Evolutionary conservation across 441 rosid genomes (phyloP).

Genomic region (Brassica hybrid): DNA sequence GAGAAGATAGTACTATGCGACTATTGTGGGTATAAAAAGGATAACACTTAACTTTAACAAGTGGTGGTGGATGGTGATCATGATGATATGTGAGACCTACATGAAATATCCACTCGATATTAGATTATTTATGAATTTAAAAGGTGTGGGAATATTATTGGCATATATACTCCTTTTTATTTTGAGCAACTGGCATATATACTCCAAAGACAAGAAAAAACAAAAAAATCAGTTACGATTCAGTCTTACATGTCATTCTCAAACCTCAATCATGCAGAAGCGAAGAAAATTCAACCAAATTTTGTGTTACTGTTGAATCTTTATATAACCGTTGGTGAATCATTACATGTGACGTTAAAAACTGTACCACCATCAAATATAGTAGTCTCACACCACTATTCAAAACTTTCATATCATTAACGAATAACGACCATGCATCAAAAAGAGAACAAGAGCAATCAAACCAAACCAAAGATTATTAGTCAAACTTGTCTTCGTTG

Average conservation of each 20-base stretch:
- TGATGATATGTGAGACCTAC: conserved; percentile 38
- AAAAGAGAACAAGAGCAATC: too few species aligned
- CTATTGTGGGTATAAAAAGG: conserved; percentile 1
- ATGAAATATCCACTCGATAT: conserved; percentile 2
- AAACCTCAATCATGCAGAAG: not conserved
- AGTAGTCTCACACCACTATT: too few species aligned
- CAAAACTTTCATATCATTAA: too few species aligned
- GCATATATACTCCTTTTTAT: conserved; percentile 8
- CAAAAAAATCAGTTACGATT: not conserved
- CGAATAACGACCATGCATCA: too few species aligned
- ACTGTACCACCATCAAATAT: too few species aligned
- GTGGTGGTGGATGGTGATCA: conserved; percentile 36
- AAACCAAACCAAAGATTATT: too few species aligned
- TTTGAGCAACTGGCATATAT: conserved; percentile 5
- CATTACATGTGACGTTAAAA: not conserved
- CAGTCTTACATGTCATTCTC: not conserved
- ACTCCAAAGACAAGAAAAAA: not conserved
- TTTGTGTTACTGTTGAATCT: not conserved
- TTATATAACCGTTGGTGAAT: not conserved
- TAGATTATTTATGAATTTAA: not conserved
- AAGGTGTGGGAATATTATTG: conserved; percentile 16
- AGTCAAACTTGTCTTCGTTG: too few species aligned
- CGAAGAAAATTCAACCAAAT: not conserved
- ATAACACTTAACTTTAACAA: not conserved
- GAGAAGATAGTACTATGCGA: too few species aligned